Percentiles rank a stretch among this genome's conserved stretches.
Conservation (phyloP, 2,329 filamentous ascomycete species). For the Arthrobotrys iridis region DNA sequence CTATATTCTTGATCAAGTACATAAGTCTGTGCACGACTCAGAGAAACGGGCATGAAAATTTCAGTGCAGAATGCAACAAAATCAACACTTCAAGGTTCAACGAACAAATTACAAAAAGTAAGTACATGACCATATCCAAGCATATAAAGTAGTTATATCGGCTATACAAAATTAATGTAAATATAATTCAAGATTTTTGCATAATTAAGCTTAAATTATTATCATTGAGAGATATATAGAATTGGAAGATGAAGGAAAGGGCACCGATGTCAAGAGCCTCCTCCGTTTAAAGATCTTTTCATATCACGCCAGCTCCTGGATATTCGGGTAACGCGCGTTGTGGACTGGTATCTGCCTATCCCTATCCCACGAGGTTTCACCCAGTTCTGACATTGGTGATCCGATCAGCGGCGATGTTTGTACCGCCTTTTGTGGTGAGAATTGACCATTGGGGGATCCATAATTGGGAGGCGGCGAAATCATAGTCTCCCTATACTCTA, state of each 20-base stretch:
- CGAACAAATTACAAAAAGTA: too few species aligned
- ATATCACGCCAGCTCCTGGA: neutral
- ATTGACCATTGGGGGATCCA: constrained; percentile 13
- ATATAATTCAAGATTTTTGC: too few species aligned
- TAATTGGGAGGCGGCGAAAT: neutral
- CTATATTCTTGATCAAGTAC: too few species aligned
- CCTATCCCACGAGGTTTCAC: neutral
- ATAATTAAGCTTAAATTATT: too few species aligned
- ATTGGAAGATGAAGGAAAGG: neutral
- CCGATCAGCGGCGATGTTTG: neutral
- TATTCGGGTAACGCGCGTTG: neutral
- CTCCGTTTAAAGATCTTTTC: neutral
- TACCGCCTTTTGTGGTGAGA: constrained; percentile 6
- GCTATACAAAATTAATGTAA: too few species aligned
- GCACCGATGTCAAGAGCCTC: too few species aligned
- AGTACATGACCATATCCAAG: too few species aligned
- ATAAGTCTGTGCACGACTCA: too few species aligned
- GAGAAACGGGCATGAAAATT: too few species aligned
- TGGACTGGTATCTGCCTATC: too few species aligned
- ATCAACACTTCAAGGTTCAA: constrained; percentile 1
- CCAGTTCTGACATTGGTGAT: constrained; percentile 1
- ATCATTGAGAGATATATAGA: neutral
- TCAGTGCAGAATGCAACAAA: neutral
- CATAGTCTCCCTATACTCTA: neutral
- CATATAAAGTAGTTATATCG: too few species aligned